Evolutionary conservation across 1,284 basidiomycete genomes (phyloP), one percentile per base, ranked within the genome.

Genomic region (Jaminaea rosea): DNA sequence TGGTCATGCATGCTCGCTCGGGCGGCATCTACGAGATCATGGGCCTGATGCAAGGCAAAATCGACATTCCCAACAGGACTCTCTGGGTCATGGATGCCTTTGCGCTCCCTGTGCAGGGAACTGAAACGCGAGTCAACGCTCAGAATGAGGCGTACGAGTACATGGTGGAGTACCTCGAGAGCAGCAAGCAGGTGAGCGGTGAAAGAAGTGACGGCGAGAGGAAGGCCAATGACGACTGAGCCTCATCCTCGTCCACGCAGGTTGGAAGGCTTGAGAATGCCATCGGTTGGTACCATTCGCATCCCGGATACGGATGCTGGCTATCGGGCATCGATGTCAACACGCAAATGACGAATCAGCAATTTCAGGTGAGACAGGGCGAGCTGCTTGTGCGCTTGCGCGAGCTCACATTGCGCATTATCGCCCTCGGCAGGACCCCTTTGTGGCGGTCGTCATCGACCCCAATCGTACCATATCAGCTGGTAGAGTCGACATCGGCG

Each of bases 301-400:
- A 99, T 79, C 94, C 94, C 49, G 94, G 94, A 26, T 99, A 98
- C 75, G 94, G 94, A 4, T 99, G 94, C 76, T 99, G 94, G 94
- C 79, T 99, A 34, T 94, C 90, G 46, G 92, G 89, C 65, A 94
- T 98, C 34, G 94, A 99, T 78, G 92, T 98, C 50, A 86, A 86
- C 75, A 98, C 93, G 0, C 93, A 98, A 74, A 81, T 87, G 77
- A 91, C 84, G 65, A 93, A 97, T 73, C 93, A 98, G 73, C 85
- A 84, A 68, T 92, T 83, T 77, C 86, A 88, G 72, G 93, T n/a
- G n/a, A n/a, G n/a, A n/a, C n/a, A n/a, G n/a, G n/a, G n/a, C n/a
- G n/a, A n/a, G n/a, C n/a, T n/a, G n/a, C n/a, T n/a, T n/a, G n/a
- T n/a, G n/a, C n/a, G n/a, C n/a, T n/a, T n/a, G n/a, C n/a, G n/a